A percentile compares a stretch with the other conserved stretches of the same genome.
phyloP scores from a whole-genome alignment of 106 monocot genomes.

The Phalaenopsis aphrodite region DNA sequence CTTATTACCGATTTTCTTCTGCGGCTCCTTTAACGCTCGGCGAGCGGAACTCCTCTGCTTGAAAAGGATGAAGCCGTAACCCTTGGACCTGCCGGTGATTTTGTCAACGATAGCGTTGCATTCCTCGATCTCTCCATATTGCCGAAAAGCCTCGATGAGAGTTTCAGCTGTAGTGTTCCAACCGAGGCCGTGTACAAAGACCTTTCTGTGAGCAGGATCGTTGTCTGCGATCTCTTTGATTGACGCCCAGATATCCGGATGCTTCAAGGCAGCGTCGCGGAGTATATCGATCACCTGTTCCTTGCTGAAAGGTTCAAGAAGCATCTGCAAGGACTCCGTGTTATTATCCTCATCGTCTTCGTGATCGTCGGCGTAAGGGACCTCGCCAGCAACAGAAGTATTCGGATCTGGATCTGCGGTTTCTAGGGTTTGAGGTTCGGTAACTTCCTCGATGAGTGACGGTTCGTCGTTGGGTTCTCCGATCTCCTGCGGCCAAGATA shows the following conservation, averaged over 20 bases:
- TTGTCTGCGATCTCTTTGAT: conserved; percentile 35
- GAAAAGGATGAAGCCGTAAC: conserved; percentile 95
- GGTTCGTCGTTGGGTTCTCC: not conserved
- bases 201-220: conserved; percentile 69
- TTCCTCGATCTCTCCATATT: conserved; percentile 80
- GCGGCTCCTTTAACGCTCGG: conserved; percentile 53
- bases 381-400: conserved; percentile 3
- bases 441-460: conserved; percentile 5
- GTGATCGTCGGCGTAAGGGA: not conserved
- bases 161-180: conserved; percentile 64
- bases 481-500: not conserved
- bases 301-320: conserved; percentile 62
- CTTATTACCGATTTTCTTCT: conserved; percentile 73
- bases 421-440: not conserved
- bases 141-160: conserved; percentile 31
- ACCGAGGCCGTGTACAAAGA: conserved; percentile 86
- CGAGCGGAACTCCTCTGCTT: conserved; percentile 42
- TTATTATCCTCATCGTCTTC: conserved; percentile 27
- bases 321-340: conserved; percentile 33
- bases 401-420: not conserved
- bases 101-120: conserved; percentile 65
- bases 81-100: conserved; percentile 68
- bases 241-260: conserved; percentile 29
- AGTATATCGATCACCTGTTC: conserved; percentile 70
- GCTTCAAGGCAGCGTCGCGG: conserved; percentile 34